Evolutionary conservation across 2,329 filamentous ascomycete species (phyloP).

Genomic region (Xylariaceae sp.): DNA sequence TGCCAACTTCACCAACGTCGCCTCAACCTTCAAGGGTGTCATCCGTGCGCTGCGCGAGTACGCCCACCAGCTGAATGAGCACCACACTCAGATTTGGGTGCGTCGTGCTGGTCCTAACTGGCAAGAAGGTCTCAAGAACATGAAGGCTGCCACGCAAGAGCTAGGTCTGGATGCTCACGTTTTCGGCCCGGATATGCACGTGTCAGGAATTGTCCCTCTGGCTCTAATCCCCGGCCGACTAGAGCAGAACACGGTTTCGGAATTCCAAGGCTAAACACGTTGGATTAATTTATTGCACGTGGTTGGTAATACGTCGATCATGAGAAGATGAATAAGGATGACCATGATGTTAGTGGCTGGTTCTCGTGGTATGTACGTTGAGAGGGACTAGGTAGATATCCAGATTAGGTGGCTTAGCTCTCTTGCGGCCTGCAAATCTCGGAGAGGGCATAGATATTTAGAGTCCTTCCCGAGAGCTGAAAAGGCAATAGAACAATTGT

Average conservation of each 20-base stretch:
- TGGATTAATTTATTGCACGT: constrained; percentile 14
- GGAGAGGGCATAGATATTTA: constrained; percentile 22
- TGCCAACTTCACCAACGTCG: constrained; percentile 99
- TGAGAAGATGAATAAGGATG: constrained; percentile 17
- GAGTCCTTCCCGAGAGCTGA: constrained; percentile 20
- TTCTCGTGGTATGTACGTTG: constrained; percentile 25
- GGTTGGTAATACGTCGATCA: constrained; percentile 8
- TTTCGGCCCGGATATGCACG: constrained; percentile 83
- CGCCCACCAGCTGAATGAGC: constrained; percentile 79
- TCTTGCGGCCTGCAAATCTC: constrained; percentile 13
- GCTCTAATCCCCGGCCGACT: constrained; percentile 69
- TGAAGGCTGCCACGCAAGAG: constrained; percentile 94
- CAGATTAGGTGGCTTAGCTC: constrained; percentile 21
- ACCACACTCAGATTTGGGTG: constrained; percentile 99
- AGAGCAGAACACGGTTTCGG: constrained; percentile 59
- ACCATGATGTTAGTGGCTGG: constrained; percentile 14
- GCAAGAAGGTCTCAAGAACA: constrained; percentile 99
- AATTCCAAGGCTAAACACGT: constrained; percentile 55
- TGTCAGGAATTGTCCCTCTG: constrained; percentile 92
- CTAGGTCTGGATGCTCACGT: constrained; percentile 72
- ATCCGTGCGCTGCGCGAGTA: constrained; percentile 94
- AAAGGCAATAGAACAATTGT: constrained; percentile 26
- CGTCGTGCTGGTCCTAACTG: constrained; percentile 90
- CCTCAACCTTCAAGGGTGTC: constrained; percentile 99
- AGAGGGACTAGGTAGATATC: constrained; percentile 20